These are phyloP conservation scores for Rhamnella rubrinervis DNA, from an alignment of 331 rosid genomes.

Conservation along the genomic window DNA sequence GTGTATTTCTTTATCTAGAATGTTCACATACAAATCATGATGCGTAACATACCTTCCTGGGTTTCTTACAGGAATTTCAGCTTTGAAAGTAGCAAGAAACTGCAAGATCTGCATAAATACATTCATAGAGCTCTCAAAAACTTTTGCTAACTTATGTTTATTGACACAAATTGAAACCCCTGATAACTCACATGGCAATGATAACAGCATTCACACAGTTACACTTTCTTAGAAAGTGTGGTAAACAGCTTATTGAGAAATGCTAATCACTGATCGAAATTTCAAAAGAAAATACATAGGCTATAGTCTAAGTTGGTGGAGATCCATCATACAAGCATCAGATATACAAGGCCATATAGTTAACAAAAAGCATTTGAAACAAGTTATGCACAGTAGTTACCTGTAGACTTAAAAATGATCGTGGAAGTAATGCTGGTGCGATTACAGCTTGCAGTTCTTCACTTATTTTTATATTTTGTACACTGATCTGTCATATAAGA, in stretches of 20 bases:
- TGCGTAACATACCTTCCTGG: conserved; percentile 58
- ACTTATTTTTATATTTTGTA: conserved; percentile 76
- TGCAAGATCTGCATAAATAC: conserved; percentile 63
- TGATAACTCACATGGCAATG: too few species aligned
- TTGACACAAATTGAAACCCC: too few species aligned
- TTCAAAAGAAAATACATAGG: too few species aligned
- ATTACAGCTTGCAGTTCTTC: conserved; percentile 77
- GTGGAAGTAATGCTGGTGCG: conserved; percentile 87
- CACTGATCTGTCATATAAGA: conserved; percentile 56
- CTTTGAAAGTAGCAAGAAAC: conserved; percentile 69
- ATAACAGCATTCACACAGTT: too few species aligned
- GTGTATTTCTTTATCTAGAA: not conserved
- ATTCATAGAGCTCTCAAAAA: conserved; percentile 14
- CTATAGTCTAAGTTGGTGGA: too few species aligned
- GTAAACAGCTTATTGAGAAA: too few species aligned
- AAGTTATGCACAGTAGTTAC: conserved; percentile 33
- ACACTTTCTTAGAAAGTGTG: too few species aligned
- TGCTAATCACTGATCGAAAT: too few species aligned
- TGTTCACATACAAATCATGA: not conserved
- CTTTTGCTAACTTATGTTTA: not conserved
- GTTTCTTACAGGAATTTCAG: conserved; percentile 67
- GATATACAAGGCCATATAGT: too few species aligned
- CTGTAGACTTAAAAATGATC: conserved; percentile 80
- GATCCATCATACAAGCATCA: too few species aligned
- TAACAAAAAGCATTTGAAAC: too few species aligned